Conservation (phyloP, 345 rosid genomes). For the Eucalyptus pumila region DNA sequence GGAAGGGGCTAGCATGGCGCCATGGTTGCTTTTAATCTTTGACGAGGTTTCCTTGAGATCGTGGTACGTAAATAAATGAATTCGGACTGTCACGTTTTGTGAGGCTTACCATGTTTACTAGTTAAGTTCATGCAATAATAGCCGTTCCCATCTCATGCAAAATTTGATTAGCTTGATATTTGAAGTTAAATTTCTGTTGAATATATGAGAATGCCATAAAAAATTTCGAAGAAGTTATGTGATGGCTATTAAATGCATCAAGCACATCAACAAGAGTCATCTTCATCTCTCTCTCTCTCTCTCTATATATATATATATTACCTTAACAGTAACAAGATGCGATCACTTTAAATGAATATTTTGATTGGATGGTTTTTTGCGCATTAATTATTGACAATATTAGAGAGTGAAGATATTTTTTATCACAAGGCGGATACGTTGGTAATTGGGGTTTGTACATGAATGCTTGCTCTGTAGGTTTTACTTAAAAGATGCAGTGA, state of each 20-base stretch:
- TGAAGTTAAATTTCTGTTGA: background rate
- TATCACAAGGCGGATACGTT: background rate
- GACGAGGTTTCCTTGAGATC: constrained; percentile 17
- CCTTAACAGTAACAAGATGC: accelerated
- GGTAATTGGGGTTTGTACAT: background rate
- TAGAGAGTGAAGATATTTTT: no score
- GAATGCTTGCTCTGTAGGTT: background rate
- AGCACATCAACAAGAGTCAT: background rate
- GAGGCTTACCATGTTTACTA: background rate
- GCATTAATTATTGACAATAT: no score
- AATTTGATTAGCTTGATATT: background rate
- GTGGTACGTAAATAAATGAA: constrained; percentile 9
- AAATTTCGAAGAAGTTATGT: background rate
- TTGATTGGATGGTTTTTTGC: no score
- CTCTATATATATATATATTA: no score
- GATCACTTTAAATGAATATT: no score
- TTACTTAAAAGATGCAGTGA: constrained; percentile 9
- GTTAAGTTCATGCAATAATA: background rate
- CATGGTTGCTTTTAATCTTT: constrained; percentile 14
- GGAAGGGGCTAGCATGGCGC: constrained; percentile 12
- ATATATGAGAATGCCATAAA: background rate
- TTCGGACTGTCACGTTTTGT: background rate
- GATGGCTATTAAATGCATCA: background rate
- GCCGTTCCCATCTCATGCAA: background rate
- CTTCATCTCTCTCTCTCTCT: no score